A percentile compares a stretch with the other conserved stretches of the same genome.
These are phyloP conservation scores for Sporothrix brasiliensis DNA, from an alignment of 2,329 filamentous ascomycete species.

Conservation along the genomic window DNA sequence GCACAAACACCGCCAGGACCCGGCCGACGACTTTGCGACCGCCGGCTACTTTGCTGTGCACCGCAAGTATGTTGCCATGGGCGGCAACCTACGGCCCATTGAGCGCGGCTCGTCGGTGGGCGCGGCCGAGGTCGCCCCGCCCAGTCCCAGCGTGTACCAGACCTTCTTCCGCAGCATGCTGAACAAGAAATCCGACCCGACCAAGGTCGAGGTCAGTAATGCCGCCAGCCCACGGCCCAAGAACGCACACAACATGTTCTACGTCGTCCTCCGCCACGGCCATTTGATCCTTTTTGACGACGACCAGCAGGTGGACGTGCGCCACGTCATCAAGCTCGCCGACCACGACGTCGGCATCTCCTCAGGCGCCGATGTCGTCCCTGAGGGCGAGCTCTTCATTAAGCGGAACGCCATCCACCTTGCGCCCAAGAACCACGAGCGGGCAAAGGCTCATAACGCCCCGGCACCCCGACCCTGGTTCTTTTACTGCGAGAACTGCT, in stretches of 20 bases:
- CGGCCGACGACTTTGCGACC: constrained; percentile 72
- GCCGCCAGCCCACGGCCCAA: constrained; percentile 58
- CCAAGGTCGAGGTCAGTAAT: constrained; percentile 51
- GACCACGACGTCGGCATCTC: constrained; percentile 86
- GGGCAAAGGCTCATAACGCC: constrained; percentile 55
- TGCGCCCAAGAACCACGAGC: constrained; percentile 60
- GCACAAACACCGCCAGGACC: constrained; percentile 54
- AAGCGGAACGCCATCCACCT: constrained; percentile 89
- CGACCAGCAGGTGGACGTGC: constrained; percentile 89
- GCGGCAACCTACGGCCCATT: constrained; percentile 88
- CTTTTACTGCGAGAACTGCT: constrained; percentile 92
- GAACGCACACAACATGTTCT: constrained; percentile 85
- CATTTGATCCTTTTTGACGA: constrained; percentile 98
- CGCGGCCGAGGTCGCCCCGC: constrained; percentile 70
- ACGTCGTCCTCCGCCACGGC: constrained; percentile 88
- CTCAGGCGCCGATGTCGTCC: constrained; percentile 71
- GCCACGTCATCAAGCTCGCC: constrained; percentile 90
- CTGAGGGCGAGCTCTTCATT: constrained; percentile 92
- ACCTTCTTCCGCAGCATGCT: constrained; percentile 97
- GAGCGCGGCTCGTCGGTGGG: constrained; percentile 76
- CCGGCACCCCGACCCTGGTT: constrained; percentile 79
- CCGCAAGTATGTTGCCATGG: constrained; percentile 87
- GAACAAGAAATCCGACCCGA: constrained; percentile 66
- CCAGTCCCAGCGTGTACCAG: constrained; percentile 94
- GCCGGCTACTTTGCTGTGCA: constrained; percentile 95